A percentile compares a stretch with the other conserved stretches of the same genome.
phyloP scores from a whole-genome alignment of 257 asterid genomes.

The Oldenlandia corymbosa region DNA sequence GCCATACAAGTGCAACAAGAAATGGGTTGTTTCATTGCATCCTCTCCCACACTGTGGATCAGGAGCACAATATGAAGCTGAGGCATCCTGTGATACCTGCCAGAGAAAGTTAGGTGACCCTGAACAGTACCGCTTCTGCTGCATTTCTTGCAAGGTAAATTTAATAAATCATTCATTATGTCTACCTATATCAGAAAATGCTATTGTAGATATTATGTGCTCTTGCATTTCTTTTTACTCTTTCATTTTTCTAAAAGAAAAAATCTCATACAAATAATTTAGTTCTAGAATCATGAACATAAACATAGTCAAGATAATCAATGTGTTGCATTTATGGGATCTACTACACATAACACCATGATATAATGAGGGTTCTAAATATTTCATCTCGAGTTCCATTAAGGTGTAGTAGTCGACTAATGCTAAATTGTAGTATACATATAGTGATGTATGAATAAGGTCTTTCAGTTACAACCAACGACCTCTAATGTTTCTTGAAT shows the following conservation, averaged over 20 bases:
- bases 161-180: background rate
- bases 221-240: background rate
- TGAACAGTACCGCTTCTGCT: constrained; percentile 19
- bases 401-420: no score
- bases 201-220: background rate
- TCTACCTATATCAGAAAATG: background rate
- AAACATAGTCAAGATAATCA: no score
- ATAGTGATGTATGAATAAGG: no score
- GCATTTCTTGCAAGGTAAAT: constrained; percentile 24
- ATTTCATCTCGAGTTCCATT: no score
- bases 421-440: no score
- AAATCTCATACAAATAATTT: no score
- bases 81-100: constrained; percentile 1
- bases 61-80: constrained; percentile 21
- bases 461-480: no score
- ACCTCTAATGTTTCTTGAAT: no score
- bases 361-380: no score
- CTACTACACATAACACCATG: no score
- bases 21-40: constrained; percentile 25
- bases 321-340: no score
- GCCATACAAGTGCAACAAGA: constrained; percentile 34
- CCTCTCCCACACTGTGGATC: constrained; percentile 34
- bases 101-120: constrained; percentile 22
- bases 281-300: no score
- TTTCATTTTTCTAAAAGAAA: background rate